Conservation (phyloP, 2,329 filamentous ascomycete genomes). For the Leptographium radiaticola region DNA sequence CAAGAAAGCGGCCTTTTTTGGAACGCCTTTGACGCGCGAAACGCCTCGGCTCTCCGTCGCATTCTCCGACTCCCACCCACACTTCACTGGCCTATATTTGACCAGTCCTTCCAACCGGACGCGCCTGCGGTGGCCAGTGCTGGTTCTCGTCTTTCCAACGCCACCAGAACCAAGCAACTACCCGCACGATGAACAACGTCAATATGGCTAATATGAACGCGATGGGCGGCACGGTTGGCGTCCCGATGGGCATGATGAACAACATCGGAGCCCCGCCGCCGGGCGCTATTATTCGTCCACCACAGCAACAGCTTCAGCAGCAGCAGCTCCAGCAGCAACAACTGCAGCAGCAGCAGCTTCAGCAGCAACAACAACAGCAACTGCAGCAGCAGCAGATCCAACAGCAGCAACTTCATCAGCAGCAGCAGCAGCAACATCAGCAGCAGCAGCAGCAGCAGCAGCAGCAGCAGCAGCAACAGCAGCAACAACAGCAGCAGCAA, state of each 20-base stretch:
- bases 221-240: conserved; percentile 55
- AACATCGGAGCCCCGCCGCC: conserved; percentile 30
- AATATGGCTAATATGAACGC: conserved; percentile 58
- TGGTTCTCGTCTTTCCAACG: not conserved
- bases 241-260: conserved; percentile 54
- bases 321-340: conserved; percentile 1
- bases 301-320: not conserved
- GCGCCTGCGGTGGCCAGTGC: not conserved
- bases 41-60: not conserved
- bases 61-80: not conserved
- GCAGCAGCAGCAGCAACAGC: conserved; percentile 2
- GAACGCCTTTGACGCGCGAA: not conserved
- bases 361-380: conserved; percentile 18
- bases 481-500: conserved; percentile 20
- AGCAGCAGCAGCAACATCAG: not conserved
- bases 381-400: conserved; percentile 12
- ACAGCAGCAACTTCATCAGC: conserved; percentile 4
- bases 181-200: conserved; percentile 46
- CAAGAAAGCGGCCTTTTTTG: not conserved
- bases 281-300: conserved; percentile 17
- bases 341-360: conserved; percentile 1
- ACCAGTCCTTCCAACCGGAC: not conserved
- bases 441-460: conserved; percentile 7
- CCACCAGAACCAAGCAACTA: not conserved
- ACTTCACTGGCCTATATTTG: not conserved